Percentiles rank a stretch among this genome's conserved stretches.
Evolutionary conservation across 495 filamentous ascomycete species (phyloP).

Genomic region (Daldinia vernicosa): DNA sequence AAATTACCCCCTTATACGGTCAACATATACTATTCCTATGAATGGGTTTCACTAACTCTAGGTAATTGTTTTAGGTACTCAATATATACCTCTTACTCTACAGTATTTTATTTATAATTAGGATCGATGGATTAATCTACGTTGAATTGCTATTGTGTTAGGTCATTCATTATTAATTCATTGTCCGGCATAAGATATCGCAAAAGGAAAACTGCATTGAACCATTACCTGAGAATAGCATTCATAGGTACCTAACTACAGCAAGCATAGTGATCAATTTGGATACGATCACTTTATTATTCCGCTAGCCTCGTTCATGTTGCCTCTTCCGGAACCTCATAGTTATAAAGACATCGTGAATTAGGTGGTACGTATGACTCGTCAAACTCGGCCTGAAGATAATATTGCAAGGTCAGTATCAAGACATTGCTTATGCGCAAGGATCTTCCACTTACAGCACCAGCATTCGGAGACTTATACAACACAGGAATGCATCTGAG

Average conservation of each 20-base stretch:
- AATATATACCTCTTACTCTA: too few relatives aligned
- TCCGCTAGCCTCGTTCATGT: background rate
- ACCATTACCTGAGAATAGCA: background rate
- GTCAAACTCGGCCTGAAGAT: constrained; percentile 21
- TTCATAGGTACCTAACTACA: background rate
- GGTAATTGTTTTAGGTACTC: too few relatives aligned
- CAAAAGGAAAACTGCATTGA: background rate
- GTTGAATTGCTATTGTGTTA: too few relatives aligned
- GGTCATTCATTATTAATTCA: background rate
- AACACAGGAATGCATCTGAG: constrained; percentile 21
- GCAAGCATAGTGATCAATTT: background rate
- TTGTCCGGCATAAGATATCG: background rate
- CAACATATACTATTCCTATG: too few relatives aligned
- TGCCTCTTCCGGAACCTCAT: constrained; percentile 21
- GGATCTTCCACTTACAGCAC: constrained; percentile 5
- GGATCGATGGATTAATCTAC: too few relatives aligned
- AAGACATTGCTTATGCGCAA: background rate
- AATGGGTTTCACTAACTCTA: too few relatives aligned
- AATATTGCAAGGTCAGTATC: background rate
- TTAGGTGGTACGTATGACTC: constrained; percentile 17
- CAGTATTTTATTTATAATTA: too few relatives aligned
- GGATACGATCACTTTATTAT: background rate
- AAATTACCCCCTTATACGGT: too few relatives aligned
- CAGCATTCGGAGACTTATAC: background rate
- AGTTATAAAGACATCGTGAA: constrained; percentile 10